phyloP scores from a whole-genome alignment of 78 protist species.

The Diacronema lutheri region DNA sequence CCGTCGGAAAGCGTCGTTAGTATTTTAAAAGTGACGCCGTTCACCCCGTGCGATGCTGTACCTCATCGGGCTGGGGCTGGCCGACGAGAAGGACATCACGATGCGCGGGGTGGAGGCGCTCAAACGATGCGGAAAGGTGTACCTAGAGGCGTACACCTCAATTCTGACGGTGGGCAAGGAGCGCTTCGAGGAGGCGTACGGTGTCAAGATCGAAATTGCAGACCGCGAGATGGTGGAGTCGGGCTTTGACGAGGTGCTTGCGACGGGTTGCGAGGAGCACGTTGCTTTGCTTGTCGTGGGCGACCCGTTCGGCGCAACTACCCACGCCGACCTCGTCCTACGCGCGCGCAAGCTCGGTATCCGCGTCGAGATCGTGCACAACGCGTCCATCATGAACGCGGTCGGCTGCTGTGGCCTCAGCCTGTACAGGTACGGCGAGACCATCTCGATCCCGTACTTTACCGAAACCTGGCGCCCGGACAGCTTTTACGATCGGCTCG shows the following conservation, averaged over 20 bases:
- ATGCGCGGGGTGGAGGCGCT: conserved; percentile 94
- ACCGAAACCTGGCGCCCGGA: conserved; percentile 87
- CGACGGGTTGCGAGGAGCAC: conserved; percentile 48
- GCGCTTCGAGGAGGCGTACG: conserved; percentile 2
- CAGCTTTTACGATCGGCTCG: conserved; percentile 85
- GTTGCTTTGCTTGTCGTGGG: conserved; percentile 98
- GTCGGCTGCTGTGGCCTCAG: conserved; percentile 96
- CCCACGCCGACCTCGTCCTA: conserved; percentile 91
- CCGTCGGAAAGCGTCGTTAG: too few relatives aligned
- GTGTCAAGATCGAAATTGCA: conserved; percentile 55
- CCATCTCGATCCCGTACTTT: conserved; percentile 89
- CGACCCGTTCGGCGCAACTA: conserved; percentile 97
- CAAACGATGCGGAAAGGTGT: conserved; percentile 65
- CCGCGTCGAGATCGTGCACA: conserved; percentile 82
- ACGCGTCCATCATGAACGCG: conserved; percentile 99
- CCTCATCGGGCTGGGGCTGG: conserved; percentile 96
- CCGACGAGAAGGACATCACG: conserved; percentile 96
- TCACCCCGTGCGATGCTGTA: conserved; percentile 79
- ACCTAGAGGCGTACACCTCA: conserved; percentile 95
- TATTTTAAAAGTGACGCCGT: too few relatives aligned
- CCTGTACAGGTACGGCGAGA: conserved; percentile 87
- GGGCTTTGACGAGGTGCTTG: conserved; percentile 82
- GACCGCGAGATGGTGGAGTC: conserved; percentile 93
- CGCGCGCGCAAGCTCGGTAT: conserved; percentile 66
- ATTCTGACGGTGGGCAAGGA: conserved; percentile 63